These are phyloP conservation scores for Berberis vulgaris DNA, from an alignment of 164 flowering plant genomes.

Conservation along the genomic window DNA sequence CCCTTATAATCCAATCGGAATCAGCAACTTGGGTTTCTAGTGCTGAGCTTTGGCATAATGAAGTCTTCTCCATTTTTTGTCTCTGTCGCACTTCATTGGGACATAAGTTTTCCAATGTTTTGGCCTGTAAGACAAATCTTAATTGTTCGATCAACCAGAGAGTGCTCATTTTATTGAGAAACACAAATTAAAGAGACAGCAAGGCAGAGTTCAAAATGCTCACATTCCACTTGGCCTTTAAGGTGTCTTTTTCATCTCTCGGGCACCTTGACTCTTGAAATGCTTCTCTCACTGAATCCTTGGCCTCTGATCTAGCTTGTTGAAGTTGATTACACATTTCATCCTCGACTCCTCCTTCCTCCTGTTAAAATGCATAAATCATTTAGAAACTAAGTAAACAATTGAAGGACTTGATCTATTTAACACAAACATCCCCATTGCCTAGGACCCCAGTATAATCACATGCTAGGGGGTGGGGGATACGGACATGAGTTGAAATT, in stretches of 20 bases:
- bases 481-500: too few species aligned
- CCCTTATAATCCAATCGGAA: constrained; percentile 24
- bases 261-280: constrained; percentile 55
- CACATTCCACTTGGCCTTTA: constrained; percentile 57
- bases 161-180: background rate
- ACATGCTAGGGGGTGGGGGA: too few species aligned
- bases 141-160: background rate
- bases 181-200: too few species aligned
- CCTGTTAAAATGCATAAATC: constrained; percentile 25
- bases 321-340: constrained; percentile 37
- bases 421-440: too few species aligned
- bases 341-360: constrained; percentile 21
- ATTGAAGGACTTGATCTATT: background rate
- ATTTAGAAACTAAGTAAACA: background rate
- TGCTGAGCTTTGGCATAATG: constrained; percentile 25
- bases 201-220: background rate
- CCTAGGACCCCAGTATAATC: too few species aligned
- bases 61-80: constrained; percentile 40
- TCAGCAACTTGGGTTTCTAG: constrained; percentile 43
- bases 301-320: constrained; percentile 48
- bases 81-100: constrained; percentile 34
- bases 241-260: constrained; percentile 57
- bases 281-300: constrained; percentile 36
- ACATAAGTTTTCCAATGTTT: constrained; percentile 40
- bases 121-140: constrained; percentile 32